Base-by-base conservation (phyloP, 2,329 filamentous ascomycete species). In the Microdochium trichocladiopsis region DNA sequence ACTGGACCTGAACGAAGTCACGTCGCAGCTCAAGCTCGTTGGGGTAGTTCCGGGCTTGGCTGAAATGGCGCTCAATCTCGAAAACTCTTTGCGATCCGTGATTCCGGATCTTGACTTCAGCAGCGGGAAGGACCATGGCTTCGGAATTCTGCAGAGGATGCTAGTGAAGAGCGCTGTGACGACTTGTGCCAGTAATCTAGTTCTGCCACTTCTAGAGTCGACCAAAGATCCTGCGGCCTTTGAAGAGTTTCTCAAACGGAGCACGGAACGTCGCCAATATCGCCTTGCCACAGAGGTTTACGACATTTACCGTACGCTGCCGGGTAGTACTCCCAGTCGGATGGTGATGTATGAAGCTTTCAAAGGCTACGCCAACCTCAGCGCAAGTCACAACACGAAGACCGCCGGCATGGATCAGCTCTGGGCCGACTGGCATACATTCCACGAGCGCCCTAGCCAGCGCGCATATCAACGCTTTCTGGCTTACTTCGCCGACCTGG, bases 381-480 rank as follows among this genome's bases (percentile, higher is more conserved):
- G 23, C 55, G 74, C 25, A 70, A 69, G 59, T 66, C 62, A 51
- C 66, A 72, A 8, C 45, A 65, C 28, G 61, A 75, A 53, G 59
- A 53, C 67, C 9, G 61, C 63, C 1, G 75, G 71, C 14, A 64
- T 81, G 49, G 72, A 78, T 50, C 62, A 71, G 47, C 59, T 82
- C 1, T 72, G 74, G 56, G 61, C 69, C 10, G 79, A 83, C 57
- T 82, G 76, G 74, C 65, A 73, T 51, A 64, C 55, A 24, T 64
- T 67, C 25, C 68, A 72, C 51, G 67, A 65, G 2, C 63, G 58
- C 2, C 65, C 79, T 31, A 70, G 73, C 43, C 61, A 65, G 51
- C 71, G 71, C 63, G 76, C 69, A 0, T 82, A 72, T 54, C 71
- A 74, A 53, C 76, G 69, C 57, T 79, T 71, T 53, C 64, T 82